These are phyloP conservation scores for Pythium sp. DNA, from an alignment of 352 stramenopile species.

Conservation along the genomic window DNA sequence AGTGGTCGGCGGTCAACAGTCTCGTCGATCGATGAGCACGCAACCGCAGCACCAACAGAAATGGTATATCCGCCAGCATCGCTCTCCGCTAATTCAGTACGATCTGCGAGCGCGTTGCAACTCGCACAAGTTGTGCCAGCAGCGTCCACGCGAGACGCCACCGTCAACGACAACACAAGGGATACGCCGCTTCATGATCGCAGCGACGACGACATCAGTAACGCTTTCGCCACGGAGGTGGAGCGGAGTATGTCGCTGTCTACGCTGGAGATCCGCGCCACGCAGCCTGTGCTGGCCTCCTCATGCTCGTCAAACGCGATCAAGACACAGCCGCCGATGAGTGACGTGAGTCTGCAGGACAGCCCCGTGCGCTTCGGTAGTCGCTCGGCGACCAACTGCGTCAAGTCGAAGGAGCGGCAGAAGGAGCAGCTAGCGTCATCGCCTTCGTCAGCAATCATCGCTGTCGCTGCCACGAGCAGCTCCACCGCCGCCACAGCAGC, in stretches of 20 bases:
- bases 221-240: not conserved
- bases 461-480: not conserved
- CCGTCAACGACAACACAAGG: not conserved
- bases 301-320: not conserved
- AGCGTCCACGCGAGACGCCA: not conserved
- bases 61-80: not conserved
- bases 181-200: not conserved
- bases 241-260: constrained; percentile 19
- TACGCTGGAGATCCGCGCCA: constrained; percentile 15
- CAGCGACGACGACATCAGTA: not conserved
- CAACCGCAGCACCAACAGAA: not conserved
- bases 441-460: too few species aligned
- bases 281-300: constrained; percentile 7
- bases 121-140: not conserved
- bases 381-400: constrained; percentile 16
- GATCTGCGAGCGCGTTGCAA: constrained; percentile 1
- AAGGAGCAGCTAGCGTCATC: not conserved
- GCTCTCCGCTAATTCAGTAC: too few species aligned
- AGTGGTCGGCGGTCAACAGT: not conserved
- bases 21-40: constrained; percentile 4
- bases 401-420: constrained; percentile 8
- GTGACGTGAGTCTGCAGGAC: constrained; percentile 23
- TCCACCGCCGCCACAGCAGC: not conserved
- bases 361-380: constrained; percentile 15
- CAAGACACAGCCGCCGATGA: constrained; percentile 6